Evolutionary conservation across 192 early-diverging fungal genomes (phyloP).

Genomic region (Blastocladiella britannica): DNA sequence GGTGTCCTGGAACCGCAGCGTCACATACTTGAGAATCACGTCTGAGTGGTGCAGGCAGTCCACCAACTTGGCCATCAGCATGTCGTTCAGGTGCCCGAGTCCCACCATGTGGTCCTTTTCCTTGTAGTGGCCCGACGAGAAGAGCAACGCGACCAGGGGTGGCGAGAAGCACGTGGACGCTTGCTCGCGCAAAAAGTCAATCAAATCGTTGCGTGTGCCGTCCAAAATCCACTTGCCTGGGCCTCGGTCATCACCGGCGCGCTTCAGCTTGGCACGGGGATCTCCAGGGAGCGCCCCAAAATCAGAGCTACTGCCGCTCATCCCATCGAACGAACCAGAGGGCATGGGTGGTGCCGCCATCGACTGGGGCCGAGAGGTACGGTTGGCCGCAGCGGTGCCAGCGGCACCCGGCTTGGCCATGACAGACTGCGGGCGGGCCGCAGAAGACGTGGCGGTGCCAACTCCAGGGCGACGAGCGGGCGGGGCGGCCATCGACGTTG

Average conservation of each 20-base stretch:
- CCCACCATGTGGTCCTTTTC: constrained; percentile 57
- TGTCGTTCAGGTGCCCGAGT: constrained; percentile 44
- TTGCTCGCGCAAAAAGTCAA: constrained; percentile 39
- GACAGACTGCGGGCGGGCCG: too few species aligned
- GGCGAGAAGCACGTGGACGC: constrained; percentile 35
- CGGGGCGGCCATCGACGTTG: too few species aligned
- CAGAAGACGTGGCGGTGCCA: too few species aligned
- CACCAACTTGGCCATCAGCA: constrained; percentile 33
- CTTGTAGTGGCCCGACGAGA: constrained; percentile 67
- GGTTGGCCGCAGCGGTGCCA: too few species aligned
- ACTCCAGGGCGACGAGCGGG: too few species aligned
- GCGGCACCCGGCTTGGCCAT: too few species aligned
- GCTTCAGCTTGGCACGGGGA: constrained; percentile 36
- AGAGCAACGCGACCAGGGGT: constrained; percentile 35
- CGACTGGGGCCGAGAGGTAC: too few species aligned
- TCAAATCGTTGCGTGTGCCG: constrained; percentile 33
- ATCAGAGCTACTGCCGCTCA: too few species aligned
- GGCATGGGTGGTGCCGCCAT: too few species aligned
- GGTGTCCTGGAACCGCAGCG: constrained; percentile 78
- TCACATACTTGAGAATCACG: constrained; percentile 65
- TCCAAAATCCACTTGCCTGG: constrained; percentile 51
- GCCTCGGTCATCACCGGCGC: constrained; percentile 47
- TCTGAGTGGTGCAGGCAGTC: constrained; percentile 54
- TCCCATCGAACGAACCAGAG: too few species aligned
- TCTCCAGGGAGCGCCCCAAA: constrained; percentile 27